These are phyloP conservation scores for Aurinia saxatilis DNA, from an alignment of 345 rosid species.

Conservation along the genomic window DNA sequence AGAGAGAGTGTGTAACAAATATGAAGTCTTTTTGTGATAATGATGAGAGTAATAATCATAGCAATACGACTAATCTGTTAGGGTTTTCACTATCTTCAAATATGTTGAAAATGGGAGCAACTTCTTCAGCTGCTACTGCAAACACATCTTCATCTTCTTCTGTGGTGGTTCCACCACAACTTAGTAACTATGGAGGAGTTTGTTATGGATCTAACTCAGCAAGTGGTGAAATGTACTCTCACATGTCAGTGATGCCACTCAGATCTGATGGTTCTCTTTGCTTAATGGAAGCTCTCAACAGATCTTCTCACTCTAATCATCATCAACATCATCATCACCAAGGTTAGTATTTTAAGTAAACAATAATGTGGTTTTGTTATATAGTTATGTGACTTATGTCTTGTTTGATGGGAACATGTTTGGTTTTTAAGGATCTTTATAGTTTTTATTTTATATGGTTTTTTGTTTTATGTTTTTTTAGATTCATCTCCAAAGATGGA, in stretches of 20 bases:
- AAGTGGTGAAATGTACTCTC: constrained; percentile 35
- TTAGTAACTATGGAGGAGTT: constrained; percentile 38
- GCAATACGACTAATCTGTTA: constrained; percentile 44
- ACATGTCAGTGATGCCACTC: constrained; percentile 75
- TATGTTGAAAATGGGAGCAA: constrained; percentile 52
- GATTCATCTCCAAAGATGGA: constrained; percentile 75
- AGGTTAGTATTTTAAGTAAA: constrained; percentile 38
- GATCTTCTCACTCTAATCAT: constrained; percentile 44
- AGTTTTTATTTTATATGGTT: neutral
- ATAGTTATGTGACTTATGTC: neutral
- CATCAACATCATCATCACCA: constrained; percentile 36
- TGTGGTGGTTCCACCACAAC: constrained; percentile 19
- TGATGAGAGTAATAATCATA: constrained; percentile 36
- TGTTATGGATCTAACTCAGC: constrained; percentile 45
- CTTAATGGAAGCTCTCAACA: constrained; percentile 71
- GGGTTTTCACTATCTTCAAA: constrained; percentile 83
- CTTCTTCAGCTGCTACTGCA: constrained; percentile 24
- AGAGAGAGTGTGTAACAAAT: constrained; percentile 11
- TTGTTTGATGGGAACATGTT: constrained; percentile 23
- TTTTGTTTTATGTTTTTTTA: constrained; percentile 33
- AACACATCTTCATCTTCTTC: constrained; percentile 24
- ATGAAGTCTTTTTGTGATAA: constrained; percentile 65
- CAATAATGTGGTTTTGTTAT: neutral
- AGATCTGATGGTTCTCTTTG: constrained; percentile 96
- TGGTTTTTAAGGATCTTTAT: constrained; percentile 18